Evolutionary conservation across 371 early-diverging fungal genomes (phyloP).

Genomic region (Parasitella parasitica): DNA sequence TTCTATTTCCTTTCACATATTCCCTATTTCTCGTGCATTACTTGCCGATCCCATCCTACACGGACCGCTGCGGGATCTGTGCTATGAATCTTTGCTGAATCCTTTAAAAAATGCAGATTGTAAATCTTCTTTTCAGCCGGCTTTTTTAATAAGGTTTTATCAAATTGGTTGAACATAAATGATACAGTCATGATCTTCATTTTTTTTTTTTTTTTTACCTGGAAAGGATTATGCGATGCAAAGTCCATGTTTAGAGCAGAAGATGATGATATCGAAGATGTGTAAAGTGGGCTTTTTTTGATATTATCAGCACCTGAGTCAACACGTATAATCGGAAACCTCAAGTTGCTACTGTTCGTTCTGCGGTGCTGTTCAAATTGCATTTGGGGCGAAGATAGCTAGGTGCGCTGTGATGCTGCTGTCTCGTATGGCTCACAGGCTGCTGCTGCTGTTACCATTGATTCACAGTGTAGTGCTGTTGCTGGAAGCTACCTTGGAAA

Average conservation of each 20-base stretch:
- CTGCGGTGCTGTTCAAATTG: not conserved
- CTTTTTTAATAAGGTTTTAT: no score
- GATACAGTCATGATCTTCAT: no score
- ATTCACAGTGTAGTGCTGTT: not conserved
- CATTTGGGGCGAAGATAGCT: not conserved
- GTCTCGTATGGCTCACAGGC: not conserved
- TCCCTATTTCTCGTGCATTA: not conserved
- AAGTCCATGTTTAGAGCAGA: not conserved
- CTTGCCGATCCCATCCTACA: not conserved
- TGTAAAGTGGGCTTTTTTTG: not conserved
- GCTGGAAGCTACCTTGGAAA: not conserved
- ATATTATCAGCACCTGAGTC: not conserved
- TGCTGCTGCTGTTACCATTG: not conserved
- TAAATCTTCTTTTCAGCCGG: no score
- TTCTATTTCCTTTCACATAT: no score
- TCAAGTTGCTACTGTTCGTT: constrained; percentile 8
- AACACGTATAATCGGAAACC: constrained; percentile 2
- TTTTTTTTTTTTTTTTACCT: no score
- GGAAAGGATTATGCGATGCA: not conserved
- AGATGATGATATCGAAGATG: not conserved
- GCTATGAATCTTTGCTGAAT: no score
- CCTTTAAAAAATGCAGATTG: no score
- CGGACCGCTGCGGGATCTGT: not conserved
- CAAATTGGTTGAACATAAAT: no score
- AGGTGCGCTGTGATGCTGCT: not conserved